Percentiles rank a stretch among this genome's conserved stretches.
Evolutionary conservation across 768 basidiomycete species (phyloP).

Genomic region (Amanita rubescens): DNA sequence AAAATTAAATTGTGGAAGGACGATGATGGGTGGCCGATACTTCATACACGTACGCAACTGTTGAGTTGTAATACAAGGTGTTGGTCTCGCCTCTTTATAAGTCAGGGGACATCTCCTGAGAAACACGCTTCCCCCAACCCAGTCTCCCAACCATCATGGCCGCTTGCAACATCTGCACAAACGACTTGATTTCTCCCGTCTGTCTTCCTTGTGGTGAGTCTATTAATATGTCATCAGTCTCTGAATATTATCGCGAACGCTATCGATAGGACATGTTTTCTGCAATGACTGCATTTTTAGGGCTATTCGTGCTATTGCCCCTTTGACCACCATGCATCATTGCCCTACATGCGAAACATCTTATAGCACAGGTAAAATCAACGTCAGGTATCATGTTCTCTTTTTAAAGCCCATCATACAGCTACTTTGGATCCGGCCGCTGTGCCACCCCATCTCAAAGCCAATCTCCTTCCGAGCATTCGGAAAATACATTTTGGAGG

Average conservation of each 20-base stretch:
- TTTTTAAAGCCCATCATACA: slow-evolving; percentile 18
- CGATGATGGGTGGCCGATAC: neutral
- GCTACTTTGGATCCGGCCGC: slow-evolving; percentile 38
- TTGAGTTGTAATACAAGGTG: neutral
- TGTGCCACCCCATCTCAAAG: slow-evolving; percentile 52
- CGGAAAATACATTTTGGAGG: slow-evolving; percentile 47
- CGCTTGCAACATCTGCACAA: slow-evolving; percentile 56
- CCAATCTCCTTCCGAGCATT: slow-evolving; percentile 48
- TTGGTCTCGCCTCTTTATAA: neutral
- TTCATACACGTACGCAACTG: neutral
- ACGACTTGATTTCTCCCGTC: slow-evolving; percentile 45
- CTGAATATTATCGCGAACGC: neutral
- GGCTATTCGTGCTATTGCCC: slow-evolving; percentile 39
- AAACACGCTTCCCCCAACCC: neutral
- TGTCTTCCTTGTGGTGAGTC: slow-evolving; percentile 57
- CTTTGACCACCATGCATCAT: slow-evolving; percentile 37
- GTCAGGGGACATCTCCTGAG: too few relatives aligned
- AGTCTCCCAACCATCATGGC: slow-evolving; percentile 25
- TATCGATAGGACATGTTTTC: slow-evolving; percentile 48
- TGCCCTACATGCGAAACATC: slow-evolving; percentile 53
- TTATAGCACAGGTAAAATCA: slow-evolving; percentile 45
- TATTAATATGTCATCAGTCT: neutral
- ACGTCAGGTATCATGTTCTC: neutral
- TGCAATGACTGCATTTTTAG: slow-evolving; percentile 53
- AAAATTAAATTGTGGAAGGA: neutral